Conservation (phyloP, 2,329 filamentous ascomycete genomes). For the Fusarium sarcochroum region DNA sequence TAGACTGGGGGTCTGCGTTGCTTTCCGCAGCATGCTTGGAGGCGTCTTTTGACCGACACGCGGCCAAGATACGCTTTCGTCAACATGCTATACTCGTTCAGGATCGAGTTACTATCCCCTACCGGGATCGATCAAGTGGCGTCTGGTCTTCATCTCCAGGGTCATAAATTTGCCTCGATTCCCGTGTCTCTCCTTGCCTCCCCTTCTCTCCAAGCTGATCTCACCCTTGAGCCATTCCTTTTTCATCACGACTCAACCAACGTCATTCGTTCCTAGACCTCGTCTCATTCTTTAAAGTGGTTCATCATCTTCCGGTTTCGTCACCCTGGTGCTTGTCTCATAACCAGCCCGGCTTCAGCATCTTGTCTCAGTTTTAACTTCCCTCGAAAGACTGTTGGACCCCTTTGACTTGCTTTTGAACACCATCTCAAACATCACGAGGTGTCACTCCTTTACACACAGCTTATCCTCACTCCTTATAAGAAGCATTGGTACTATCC, state of each 20-base stretch:
- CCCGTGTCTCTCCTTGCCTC: slow-evolving; percentile 22
- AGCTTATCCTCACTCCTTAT: slow-evolving; percentile 18
- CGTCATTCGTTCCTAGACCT: slow-evolving; percentile 30
- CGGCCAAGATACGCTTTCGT: slow-evolving; percentile 32
- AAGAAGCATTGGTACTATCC: slow-evolving; percentile 31
- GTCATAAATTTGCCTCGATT: slow-evolving; percentile 36
- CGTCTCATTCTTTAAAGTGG: slow-evolving; percentile 38
- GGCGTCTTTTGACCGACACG: slow-evolving; percentile 12
- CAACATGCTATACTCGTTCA: slow-evolving; percentile 19
- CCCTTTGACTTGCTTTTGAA: slow-evolving; percentile 7
- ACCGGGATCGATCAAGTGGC: slow-evolving; percentile 14
- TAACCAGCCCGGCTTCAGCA: slow-evolving; percentile 41
- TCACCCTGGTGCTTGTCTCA: slow-evolving; percentile 20
- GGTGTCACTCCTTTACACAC: slow-evolving; percentile 18
- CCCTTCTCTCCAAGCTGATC: slow-evolving; percentile 18
- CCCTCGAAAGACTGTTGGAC: slow-evolving; percentile 16
- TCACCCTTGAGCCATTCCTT: slow-evolving; percentile 31
- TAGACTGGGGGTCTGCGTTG: slow-evolving; percentile 19
- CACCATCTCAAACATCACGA: slow-evolving; percentile 28
- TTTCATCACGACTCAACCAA: slow-evolving; percentile 18
- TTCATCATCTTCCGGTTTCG: slow-evolving; percentile 25
- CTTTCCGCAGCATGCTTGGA: slow-evolving; percentile 32
- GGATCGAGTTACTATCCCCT: slow-evolving; percentile 1
- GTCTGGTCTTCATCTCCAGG: slow-evolving; percentile 14
- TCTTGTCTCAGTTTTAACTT: slow-evolving; percentile 31